Percentiles rank a stretch among this genome's conserved stretches.
Conservation (phyloP, 257 asterid species). For the Coffea eugenioides region DNA sequence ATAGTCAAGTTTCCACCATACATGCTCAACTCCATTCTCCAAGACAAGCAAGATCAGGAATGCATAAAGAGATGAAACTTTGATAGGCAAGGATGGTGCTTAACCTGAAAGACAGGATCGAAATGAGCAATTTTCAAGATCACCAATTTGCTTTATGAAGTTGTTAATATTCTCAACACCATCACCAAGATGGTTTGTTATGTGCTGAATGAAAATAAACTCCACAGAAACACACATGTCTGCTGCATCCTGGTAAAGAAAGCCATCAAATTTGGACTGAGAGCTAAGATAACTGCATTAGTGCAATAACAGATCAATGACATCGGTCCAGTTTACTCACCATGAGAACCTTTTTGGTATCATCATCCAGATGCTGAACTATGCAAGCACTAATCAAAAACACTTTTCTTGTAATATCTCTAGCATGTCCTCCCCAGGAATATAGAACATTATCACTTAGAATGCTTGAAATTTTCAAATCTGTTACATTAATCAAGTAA, state of each 20-base stretch:
- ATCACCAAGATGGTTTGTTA: conserved; percentile 53
- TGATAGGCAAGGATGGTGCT: conserved; percentile 9
- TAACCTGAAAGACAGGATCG: conserved; percentile 70
- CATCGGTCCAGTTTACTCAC: conserved; percentile 46
- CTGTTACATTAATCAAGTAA: conserved; percentile 35
- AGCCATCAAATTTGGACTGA: conserved; percentile 20
- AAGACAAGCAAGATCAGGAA: neutral
- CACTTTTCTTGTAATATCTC: conserved; percentile 57
- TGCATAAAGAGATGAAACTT: neutral
- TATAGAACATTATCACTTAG: conserved; percentile 49
- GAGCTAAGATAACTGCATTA: conserved; percentile 12
- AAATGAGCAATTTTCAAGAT: conserved; percentile 69
- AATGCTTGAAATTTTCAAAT: conserved; percentile 59
- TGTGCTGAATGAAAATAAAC: conserved; percentile 62
- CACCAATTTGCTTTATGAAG: conserved; percentile 57
- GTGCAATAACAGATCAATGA: conserved; percentile 19
- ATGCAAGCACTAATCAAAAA: conserved; percentile 54
- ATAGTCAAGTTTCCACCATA: neutral
- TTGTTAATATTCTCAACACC: conserved; percentile 45
- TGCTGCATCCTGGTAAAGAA: conserved; percentile 67
- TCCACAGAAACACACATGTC: conserved; percentile 65
- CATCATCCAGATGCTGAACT: conserved; percentile 51
- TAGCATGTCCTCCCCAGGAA: conserved; percentile 54
- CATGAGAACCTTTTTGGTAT: conserved; percentile 55
- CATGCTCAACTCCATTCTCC: neutral